These are phyloP conservation scores for Suhomyces faveliae DNA, from an alignment of 805 yeast genomes.

Conservation along the genomic window DNA sequence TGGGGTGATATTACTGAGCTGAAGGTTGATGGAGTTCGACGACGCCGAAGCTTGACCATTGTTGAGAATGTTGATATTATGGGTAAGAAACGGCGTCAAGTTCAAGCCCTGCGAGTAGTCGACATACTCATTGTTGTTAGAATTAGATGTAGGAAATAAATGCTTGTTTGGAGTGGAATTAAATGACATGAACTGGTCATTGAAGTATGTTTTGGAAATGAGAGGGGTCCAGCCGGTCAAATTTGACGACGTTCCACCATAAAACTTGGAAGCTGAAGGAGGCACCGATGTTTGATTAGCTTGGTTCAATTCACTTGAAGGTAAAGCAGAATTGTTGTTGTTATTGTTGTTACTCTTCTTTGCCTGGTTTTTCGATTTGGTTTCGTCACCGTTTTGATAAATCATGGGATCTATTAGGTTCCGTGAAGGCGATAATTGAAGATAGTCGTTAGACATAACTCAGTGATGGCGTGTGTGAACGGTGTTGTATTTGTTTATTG, in stretches of 20 bases:
- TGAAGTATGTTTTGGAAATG: conserved; percentile 35
- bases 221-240: conserved; percentile 45
- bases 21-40: conserved; percentile 20
- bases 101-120: conserved; percentile 37
- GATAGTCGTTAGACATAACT: conserved; percentile 28
- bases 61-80: conserved; percentile 26
- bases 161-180: conserved; percentile 39
- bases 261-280: conserved; percentile 22
- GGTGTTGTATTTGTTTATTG: not conserved
- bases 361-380: conserved; percentile 2
- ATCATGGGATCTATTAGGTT: conserved; percentile 34
- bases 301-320: conserved; percentile 1
- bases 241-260: conserved; percentile 11
- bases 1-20: conserved; percentile 38
- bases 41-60: conserved; percentile 11
- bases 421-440: conserved; percentile 37
- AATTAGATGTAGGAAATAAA: conserved; percentile 15
- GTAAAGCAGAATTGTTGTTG: not conserved
- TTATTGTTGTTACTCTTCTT: not conserved
- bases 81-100: conserved; percentile 43
- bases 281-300: conserved; percentile 13
- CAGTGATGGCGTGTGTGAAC: not conserved
- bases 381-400: conserved; percentile 14
- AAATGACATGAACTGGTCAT: conserved; percentile 32
- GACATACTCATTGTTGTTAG: conserved; percentile 14